phyloP scores from a whole-genome alignment of 805 yeast genomes.

The Kodamaea fukazawae region DNA sequence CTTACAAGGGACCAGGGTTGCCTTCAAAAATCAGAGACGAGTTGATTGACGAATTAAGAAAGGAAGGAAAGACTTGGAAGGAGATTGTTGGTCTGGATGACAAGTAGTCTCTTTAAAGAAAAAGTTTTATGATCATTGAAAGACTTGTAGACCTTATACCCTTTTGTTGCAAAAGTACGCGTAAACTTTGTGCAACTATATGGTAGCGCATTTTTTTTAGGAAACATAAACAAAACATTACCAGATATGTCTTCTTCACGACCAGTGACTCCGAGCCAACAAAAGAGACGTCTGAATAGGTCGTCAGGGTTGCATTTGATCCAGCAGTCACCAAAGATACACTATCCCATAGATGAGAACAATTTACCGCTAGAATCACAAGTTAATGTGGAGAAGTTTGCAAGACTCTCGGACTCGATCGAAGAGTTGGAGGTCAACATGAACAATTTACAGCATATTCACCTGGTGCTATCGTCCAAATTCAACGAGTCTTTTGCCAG shows the following conservation, averaged over 20 bases:
- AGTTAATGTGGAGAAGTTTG: slow-evolving; percentile 38
- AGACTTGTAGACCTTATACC: slow-evolving; percentile 1
- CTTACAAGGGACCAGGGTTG: slow-evolving; percentile 89
- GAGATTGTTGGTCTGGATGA: slow-evolving; percentile 69
- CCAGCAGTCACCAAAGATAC: slow-evolving; percentile 43
- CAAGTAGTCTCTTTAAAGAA: slow-evolving; percentile 13
- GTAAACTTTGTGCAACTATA: background rate
- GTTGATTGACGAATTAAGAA: slow-evolving; percentile 47
- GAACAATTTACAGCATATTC: slow-evolving; percentile 54
- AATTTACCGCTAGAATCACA: slow-evolving; percentile 43
- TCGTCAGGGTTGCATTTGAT: slow-evolving; percentile 22
- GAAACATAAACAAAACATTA: slow-evolving; percentile 1
- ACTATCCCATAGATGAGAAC: slow-evolving; percentile 41
- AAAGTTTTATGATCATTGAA: background rate
- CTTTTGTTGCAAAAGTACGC: background rate
- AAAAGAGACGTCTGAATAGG: slow-evolving; percentile 17
- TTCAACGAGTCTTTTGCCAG: slow-evolving; percentile 80
- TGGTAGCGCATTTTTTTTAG: background rate
- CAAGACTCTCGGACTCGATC: slow-evolving; percentile 47
- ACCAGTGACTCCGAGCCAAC: slow-evolving; percentile 21
- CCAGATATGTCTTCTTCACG: slow-evolving; percentile 17
- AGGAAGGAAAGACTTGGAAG: slow-evolving; percentile 81
- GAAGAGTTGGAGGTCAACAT: slow-evolving; percentile 59
- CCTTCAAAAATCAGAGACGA: slow-evolving; percentile 47
- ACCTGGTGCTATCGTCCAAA: slow-evolving; percentile 53